Conservation (phyloP, 768 basidiomycete genomes). For the Mycena rebaudengoi region DNA sequence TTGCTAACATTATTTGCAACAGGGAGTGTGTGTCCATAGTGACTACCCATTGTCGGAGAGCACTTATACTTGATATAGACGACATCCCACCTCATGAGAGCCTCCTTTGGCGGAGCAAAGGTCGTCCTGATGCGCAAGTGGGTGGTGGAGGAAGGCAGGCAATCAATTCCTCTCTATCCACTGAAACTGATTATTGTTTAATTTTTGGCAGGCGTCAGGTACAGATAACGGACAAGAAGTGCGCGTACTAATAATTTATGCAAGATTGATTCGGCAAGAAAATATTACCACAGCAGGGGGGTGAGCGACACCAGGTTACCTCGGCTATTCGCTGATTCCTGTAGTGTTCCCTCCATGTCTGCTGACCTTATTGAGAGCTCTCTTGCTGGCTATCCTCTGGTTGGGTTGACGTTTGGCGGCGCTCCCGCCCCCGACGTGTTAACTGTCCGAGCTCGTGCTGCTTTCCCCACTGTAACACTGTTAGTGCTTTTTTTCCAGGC, state of each 20-base stretch:
- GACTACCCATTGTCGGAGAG: constrained; percentile 31
- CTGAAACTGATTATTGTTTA: too few relatives aligned
- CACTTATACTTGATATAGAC: too few relatives aligned
- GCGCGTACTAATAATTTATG: too few relatives aligned
- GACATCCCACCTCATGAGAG: too few relatives aligned
- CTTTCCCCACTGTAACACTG: constrained; percentile 59
- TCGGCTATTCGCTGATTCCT: not conserved
- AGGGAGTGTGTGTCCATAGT: constrained; percentile 25
- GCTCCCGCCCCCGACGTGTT: constrained; percentile 59
- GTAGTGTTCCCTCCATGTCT: constrained; percentile 69
- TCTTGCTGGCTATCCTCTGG: constrained; percentile 53
- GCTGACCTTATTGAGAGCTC: constrained; percentile 65
- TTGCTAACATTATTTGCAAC: not conserved
- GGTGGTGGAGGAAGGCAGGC: constrained; percentile 30
- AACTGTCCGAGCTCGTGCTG: constrained; percentile 53
- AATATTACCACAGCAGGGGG: constrained; percentile 20
- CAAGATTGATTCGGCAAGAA: constrained; percentile 47
- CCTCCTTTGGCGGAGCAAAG: constrained; percentile 53
- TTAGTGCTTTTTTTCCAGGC: constrained; percentile 35
- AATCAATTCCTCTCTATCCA: not conserved
- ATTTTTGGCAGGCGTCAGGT: too few relatives aligned
- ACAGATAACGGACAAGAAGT: too few relatives aligned
- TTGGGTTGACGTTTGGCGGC: constrained; percentile 62
- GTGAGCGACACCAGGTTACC: not conserved
- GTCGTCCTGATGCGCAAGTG: constrained; percentile 61